phyloP scores from a whole-genome alignment of 345 rosid species.

The Eucalyptus marginata region DNA sequence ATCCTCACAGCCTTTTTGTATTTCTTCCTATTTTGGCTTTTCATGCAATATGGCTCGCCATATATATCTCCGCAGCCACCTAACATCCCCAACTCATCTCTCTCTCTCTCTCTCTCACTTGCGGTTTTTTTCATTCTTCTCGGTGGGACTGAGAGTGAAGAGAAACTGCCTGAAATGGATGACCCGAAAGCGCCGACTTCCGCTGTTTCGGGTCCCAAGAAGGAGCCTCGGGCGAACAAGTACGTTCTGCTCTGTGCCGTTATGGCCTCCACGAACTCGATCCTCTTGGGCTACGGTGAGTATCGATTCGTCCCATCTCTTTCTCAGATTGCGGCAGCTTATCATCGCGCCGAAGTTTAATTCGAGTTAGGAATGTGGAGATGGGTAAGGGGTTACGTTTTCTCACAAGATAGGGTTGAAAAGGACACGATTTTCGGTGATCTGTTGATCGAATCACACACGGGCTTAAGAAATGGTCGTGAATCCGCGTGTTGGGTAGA shows the following conservation, averaged over 20 bases:
- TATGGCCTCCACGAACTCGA: conserved; percentile 36
- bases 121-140: neutral
- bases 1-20: neutral
- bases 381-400: neutral
- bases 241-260: conserved; percentile 23
- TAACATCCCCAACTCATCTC: neutral
- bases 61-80: neutral
- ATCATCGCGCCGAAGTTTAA: neutral
- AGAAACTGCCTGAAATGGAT: neutral
- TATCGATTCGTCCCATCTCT: neutral
- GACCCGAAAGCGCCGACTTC: neutral
- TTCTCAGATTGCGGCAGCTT: neutral
- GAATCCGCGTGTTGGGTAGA: neutral
- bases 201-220: neutral
- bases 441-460: neutral
- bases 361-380: neutral
- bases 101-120: neutral
- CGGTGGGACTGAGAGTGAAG: neutral
- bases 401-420: neutral
- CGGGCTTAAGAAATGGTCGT: fast-evolving
- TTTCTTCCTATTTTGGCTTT: neutral
- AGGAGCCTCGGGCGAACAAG: conserved; percentile 5
- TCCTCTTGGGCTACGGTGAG: conserved; percentile 38
- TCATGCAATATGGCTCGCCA: neutral
- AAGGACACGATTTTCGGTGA: neutral